Evolutionary conservation across 2,329 filamentous ascomycete species (phyloP).

Genomic region (Nemania serpens): DNA sequence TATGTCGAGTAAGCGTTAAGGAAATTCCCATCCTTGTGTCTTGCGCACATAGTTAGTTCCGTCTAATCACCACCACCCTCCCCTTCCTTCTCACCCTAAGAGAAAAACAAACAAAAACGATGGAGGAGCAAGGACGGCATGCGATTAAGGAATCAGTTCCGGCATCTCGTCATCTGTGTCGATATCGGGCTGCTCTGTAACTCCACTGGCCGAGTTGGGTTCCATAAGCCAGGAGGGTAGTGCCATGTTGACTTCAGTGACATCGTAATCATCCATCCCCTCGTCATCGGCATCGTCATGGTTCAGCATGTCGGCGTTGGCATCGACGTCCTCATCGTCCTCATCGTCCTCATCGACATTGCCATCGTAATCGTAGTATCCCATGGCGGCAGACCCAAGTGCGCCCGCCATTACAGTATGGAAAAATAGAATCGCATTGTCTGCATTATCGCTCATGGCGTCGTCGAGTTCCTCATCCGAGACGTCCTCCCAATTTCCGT

Average conservation of each 20-base stretch:
- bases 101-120: too few species aligned
- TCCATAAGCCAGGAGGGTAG: neutral
- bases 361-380: neutral
- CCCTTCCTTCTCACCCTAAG: too few species aligned
- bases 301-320: neutral
- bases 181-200: neutral
- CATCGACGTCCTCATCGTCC: neutral
- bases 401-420: neutral
- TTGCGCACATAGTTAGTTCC: too few species aligned
- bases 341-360: neutral
- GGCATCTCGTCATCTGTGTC: conserved; percentile 1
- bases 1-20: neutral
- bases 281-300: neutral
- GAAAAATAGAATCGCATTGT: neutral
- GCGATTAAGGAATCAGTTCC: neutral
- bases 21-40: too few species aligned
- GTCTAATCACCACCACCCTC: too few species aligned
- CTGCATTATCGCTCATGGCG: neutral
- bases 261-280: neutral
- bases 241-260: neutral
- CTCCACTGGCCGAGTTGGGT: too few species aligned
- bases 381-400: neutral
- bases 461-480: conserved; percentile 11
- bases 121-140: too few species aligned
- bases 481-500: conserved; percentile 21